phyloP scores from a whole-genome alignment of 768 basidiomycete species.

The Lepiota venenata region DNA sequence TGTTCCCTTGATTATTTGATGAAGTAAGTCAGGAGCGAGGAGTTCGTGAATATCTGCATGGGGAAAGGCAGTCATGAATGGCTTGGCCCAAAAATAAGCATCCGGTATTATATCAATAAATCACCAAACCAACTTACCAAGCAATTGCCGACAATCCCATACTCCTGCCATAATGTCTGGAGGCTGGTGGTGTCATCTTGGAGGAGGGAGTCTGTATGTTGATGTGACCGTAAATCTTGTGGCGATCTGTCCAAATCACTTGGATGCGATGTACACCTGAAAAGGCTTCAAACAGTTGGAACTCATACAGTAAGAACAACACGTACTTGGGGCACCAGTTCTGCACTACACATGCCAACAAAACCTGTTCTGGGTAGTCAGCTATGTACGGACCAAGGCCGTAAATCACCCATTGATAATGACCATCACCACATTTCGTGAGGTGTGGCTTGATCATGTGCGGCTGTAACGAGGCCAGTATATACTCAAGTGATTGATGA shows the following conservation, averaged over 20 bases:
- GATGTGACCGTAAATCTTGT: background rate
- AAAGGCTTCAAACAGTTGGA: background rate
- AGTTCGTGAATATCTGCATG: constrained; percentile 31
- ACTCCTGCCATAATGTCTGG: too few species aligned
- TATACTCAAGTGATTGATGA: background rate
- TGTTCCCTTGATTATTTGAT: too few species aligned
- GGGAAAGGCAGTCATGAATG: constrained; percentile 27
- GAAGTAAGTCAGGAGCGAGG: constrained; percentile 27
- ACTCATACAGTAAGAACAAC: background rate
- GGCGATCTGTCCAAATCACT: background rate
- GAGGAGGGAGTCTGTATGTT: background rate
- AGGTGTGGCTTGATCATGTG: too few species aligned
- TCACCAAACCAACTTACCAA: too few species aligned
- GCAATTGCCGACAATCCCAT: background rate
- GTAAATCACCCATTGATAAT: too few species aligned
- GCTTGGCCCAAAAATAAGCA: constrained; percentile 18
- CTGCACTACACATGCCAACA: too few species aligned
- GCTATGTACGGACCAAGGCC: too few species aligned
- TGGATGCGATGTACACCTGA: constrained; percentile 3
- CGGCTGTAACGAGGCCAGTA: background rate
- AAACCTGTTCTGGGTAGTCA: too few species aligned
- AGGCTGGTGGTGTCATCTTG: background rate
- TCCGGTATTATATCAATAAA: background rate
- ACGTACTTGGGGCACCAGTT: constrained; percentile 24
- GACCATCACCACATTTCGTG: too few species aligned